A percentile compares a stretch with the other conserved stretches of the same genome.
phyloP scores from a whole-genome alignment of 257 asterid species.

The Vinca minor region DNA sequence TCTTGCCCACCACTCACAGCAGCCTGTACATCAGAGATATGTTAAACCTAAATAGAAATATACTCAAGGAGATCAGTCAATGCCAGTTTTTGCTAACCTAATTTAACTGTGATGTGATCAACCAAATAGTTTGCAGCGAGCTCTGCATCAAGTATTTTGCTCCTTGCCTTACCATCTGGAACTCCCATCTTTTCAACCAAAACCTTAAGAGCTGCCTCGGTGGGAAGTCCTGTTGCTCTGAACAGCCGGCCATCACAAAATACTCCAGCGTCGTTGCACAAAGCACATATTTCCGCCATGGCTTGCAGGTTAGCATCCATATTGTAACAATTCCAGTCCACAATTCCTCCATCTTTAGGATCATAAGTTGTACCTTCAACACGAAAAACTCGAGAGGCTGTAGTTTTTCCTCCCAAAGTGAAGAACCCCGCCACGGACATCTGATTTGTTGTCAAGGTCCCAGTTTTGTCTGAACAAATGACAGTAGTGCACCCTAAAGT shows the following conservation, averaged over 20 bases:
- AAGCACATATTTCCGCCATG: constrained; percentile 64
- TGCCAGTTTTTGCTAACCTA: constrained; percentile 34
- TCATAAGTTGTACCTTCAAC: constrained; percentile 65
- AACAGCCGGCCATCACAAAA: constrained; percentile 48
- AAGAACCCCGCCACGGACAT: constrained; percentile 53
- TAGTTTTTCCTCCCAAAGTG: constrained; percentile 39
- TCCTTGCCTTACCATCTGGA: constrained; percentile 46
- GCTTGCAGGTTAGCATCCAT: constrained; percentile 58
- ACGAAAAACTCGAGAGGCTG: constrained; percentile 26
- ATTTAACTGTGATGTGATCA: constrained; percentile 43
- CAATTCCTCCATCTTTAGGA: constrained; percentile 70
- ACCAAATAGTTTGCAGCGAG: constrained; percentile 51
- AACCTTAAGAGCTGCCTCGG: constrained; percentile 92
- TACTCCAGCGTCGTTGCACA: constrained; percentile 78
- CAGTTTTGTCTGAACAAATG: constrained; percentile 65
- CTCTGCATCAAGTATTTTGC: constrained; percentile 35
- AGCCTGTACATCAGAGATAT: constrained; percentile 32
- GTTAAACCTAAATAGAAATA: constrained; percentile 5
- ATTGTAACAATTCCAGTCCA: constrained; percentile 51
- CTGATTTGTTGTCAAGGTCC: constrained; percentile 66
- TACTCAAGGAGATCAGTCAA: not conserved
- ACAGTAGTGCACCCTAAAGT: constrained; percentile 72
- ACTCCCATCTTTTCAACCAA: constrained; percentile 86
- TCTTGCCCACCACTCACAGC: constrained; percentile 79
- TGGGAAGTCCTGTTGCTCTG: constrained; percentile 71